These are phyloP conservation scores for Gillenia trifoliata DNA, from an alignment of 306 rosid species.

Conservation along the genomic window DNA sequence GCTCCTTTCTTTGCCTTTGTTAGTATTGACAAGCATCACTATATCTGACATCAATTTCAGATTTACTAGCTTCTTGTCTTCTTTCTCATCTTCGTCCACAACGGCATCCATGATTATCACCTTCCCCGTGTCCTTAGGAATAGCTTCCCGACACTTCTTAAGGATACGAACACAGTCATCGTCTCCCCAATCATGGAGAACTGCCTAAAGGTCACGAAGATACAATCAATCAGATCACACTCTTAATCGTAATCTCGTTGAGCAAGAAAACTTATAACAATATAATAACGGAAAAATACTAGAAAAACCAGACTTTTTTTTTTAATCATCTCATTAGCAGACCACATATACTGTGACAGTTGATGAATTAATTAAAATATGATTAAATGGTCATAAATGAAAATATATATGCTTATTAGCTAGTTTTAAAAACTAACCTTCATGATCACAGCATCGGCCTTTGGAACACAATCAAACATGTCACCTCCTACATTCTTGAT, in stretches of 20 bases:
- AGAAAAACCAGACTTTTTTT: neutral
- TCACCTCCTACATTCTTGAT: slow-evolving; percentile 53
- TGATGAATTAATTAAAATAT: neutral
- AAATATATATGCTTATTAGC: neutral
- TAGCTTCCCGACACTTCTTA: slow-evolving; percentile 46
- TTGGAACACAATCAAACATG: slow-evolving; percentile 61
- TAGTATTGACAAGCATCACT: slow-evolving; percentile 58
- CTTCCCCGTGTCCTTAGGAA: slow-evolving; percentile 48
- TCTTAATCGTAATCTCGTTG: neutral
- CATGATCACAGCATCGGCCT: slow-evolving; percentile 59
- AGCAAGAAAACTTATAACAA: neutral
- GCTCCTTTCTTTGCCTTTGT: slow-evolving; percentile 55
- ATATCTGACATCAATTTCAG: slow-evolving; percentile 49
- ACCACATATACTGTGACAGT: neutral
- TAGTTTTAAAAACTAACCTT: slow-evolving; percentile 28
- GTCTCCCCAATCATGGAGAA: slow-evolving; percentile 66
- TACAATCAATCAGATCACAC: neutral
- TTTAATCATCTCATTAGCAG: too few relatives aligned
- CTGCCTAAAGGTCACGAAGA: slow-evolving; percentile 24
- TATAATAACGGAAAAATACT: neutral
- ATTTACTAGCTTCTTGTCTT: slow-evolving; percentile 19
- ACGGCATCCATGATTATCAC: neutral
- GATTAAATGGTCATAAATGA: neutral
- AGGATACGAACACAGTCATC: slow-evolving; percentile 57
- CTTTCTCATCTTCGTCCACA: slow-evolving; percentile 1